These are phyloP conservation scores for Metschnikowia sp. DNA, from an alignment of 805 yeast species.

Conservation along the genomic window DNA sequence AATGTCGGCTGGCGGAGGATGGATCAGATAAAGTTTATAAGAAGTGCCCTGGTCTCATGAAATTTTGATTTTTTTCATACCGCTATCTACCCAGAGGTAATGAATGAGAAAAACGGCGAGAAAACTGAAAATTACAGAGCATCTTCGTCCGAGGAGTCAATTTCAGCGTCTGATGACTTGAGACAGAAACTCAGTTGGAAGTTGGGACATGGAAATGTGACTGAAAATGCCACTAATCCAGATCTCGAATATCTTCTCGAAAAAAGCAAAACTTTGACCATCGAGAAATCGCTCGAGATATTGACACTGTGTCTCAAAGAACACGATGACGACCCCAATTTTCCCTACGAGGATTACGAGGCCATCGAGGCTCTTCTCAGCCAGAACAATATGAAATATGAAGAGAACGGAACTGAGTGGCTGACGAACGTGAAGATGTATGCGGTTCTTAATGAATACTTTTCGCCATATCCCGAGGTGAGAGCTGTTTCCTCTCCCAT, in stretches of 20 bases:
- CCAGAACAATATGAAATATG: no score
- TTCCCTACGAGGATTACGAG: background rate
- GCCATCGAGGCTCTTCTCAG: background rate
- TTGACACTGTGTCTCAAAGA: background rate
- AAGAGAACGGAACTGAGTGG: background rate
- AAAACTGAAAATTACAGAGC: background rate
- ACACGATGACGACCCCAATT: slow-evolving; percentile 3
- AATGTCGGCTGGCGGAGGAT: no score
- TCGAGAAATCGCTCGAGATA: background rate
- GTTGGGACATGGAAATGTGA: slow-evolving; percentile 8
- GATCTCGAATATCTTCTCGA: slow-evolving; percentile 8
- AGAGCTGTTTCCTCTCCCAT: slow-evolving; percentile 54
- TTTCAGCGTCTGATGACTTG: slow-evolving; percentile 2
- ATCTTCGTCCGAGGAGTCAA: background rate
- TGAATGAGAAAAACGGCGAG: background rate
- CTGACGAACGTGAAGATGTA: background rate
- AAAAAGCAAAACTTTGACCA: background rate
- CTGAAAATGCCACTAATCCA: background rate
- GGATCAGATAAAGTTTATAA: no score
- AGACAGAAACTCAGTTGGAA: slow-evolving; percentile 6
- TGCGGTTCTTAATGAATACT: slow-evolving; percentile 14
- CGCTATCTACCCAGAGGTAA: background rate
- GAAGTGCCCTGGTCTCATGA: no score
- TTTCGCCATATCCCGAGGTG: slow-evolving; percentile 61
- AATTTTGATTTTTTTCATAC: no score